phyloP scores from a whole-genome alignment of 306 rosid genomes.

The Malus orientalis region DNA sequence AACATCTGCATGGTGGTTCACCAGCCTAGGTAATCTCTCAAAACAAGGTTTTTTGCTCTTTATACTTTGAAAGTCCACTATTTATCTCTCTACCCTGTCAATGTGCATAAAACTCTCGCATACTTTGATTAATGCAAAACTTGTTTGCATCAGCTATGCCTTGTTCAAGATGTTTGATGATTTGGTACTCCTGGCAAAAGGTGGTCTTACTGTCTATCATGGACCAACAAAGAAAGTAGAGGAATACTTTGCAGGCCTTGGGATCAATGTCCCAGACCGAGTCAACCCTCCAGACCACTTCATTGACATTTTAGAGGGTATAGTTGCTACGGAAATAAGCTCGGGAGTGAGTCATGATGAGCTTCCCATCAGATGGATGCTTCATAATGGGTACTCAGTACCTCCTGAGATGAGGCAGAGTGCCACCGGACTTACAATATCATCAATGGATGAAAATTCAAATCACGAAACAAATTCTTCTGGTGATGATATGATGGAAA shows the following conservation, averaged over 20 bases:
- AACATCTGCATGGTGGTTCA: conserved; percentile 97
- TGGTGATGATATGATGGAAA: conserved; percentile 26
- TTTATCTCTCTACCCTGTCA: neutral
- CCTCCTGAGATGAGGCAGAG: conserved; percentile 71
- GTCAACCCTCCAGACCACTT: conserved; percentile 89
- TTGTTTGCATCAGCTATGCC: conserved; percentile 61
- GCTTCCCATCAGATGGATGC: conserved; percentile 90
- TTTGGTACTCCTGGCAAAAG: conserved; percentile 89
- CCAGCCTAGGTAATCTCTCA: conserved; percentile 78
- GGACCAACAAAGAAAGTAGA: conserved; percentile 79
- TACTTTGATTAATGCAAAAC: conserved; percentile 14
- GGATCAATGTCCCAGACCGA: conserved; percentile 74
- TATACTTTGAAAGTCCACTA: neutral
- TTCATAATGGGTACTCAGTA: conserved; percentile 61
- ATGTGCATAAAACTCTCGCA: neutral
- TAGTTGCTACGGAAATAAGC: conserved; percentile 39
- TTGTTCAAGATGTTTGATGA: conserved; percentile 98
- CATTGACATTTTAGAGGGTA: conserved; percentile 91
- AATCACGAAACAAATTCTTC: conserved; percentile 22
- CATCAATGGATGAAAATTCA: conserved; percentile 23
- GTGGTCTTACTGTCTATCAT: conserved; percentile 91
- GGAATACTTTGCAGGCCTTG: conserved; percentile 72
- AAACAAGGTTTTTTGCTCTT: neutral
- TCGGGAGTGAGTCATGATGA: conserved; percentile 49
- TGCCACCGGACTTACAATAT: conserved; percentile 20